Base-by-base conservation (phyloP, 768 basidiomycete genomes). In the Boletellus emodensis region DNA sequence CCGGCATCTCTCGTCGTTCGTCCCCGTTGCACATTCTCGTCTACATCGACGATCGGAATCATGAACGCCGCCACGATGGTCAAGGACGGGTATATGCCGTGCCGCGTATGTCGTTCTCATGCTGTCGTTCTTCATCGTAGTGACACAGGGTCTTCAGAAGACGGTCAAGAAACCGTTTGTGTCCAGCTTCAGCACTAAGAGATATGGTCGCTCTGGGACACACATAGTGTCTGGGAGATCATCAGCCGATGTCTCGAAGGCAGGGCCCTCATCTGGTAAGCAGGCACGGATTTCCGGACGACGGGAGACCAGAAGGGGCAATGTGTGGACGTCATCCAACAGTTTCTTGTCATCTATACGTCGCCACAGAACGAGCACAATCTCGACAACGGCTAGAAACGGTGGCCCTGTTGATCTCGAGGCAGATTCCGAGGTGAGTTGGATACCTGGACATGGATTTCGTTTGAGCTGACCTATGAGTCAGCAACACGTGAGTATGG, bases 401-500 rank as follows among this genome's bases (percentile, higher is more conserved):
- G 37, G 45, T 28, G 39, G 45, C 47, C 34, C 20, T n/a, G 34
- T 18, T 1, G 54, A 56, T 26, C 32, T 48, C 14, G 62, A 62
- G 57, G 32, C 11, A 12, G 46, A 49, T 15, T 35, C 20, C 1
- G 42, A 64, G 43, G 60, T 54, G 12, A 1, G 54, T 42, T 36
- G 9, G 11, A 24, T 6, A 3, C 9, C 0, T 8, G 11, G 26
- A 5, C 12, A 12, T 36, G 2, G 8, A 9, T 22, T 13, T 51
- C 3, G 30, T 20, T 41, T 1, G 6, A 6, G 8, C 37, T 59
- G 37, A 64, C 26, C 6, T 9, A 7, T 17, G 4, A 1, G 1
- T 15, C 10, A 46, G 46, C 35, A 56, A 7, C 53, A 64, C 28
- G 53, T 59, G 3, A 62, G 39, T 15, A 62, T 63, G 59, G 49